Evolutionary conservation across 1,284 basidiomycete genomes (phyloP).

Genomic region (Pseudomicrostroma phylloplanum): DNA sequence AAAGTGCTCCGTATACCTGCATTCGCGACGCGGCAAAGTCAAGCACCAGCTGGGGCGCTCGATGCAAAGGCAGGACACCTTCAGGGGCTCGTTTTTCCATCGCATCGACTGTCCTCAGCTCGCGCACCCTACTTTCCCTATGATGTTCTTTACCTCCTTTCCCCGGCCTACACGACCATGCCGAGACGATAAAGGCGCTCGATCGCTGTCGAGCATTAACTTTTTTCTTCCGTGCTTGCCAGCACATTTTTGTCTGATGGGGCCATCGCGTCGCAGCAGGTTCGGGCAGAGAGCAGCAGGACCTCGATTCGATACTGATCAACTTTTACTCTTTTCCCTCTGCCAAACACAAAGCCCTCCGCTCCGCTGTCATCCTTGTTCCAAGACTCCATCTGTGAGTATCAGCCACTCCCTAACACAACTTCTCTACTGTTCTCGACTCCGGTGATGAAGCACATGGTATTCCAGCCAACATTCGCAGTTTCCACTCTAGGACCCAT

Average conservation of each 20-base stretch:
- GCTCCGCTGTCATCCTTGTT: neutral
- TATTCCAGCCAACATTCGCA: constrained; percentile 52
- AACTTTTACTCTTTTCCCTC: neutral
- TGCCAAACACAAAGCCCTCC: neutral
- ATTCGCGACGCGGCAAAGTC: no score
- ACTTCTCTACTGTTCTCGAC: constrained; percentile 9
- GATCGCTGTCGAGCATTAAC: constrained; percentile 11
- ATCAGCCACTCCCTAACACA: neutral
- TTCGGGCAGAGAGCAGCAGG: neutral
- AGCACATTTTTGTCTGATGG: constrained; percentile 7
- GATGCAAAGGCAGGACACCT: no score
- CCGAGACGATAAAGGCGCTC: constrained; percentile 17
- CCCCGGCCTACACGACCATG: constrained; percentile 21
- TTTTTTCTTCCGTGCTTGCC: constrained; percentile 5
- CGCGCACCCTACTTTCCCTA: neutral
- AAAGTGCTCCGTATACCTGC: no score
- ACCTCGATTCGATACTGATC: neutral
- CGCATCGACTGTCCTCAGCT: no score
- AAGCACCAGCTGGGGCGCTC: no score
- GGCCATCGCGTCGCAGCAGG: neutral
- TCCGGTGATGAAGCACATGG: constrained; percentile 50
- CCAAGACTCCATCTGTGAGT: neutral
- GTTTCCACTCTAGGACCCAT: constrained; percentile 51
- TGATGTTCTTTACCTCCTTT: constrained; percentile 18
- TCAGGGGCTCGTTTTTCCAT: no score